Evolutionary conservation across 345 rosid species (phyloP).

Genomic region (Aegle marmelos): DNA sequence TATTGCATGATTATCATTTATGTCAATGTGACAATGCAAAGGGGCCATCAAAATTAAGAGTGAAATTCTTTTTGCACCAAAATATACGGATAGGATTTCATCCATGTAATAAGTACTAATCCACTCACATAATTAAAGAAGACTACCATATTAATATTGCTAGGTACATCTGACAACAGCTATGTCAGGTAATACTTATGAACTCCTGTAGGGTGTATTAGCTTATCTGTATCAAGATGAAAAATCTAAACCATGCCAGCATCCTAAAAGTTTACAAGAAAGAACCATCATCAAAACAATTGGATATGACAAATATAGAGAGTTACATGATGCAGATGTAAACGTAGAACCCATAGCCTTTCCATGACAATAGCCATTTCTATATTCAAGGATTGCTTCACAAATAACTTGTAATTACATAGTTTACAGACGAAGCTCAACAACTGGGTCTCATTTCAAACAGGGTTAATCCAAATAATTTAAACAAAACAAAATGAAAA

Average conservation of each 20-base stretch:
- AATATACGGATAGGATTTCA: too few species aligned
- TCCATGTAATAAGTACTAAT: too few species aligned
- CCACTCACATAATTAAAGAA: too few species aligned
- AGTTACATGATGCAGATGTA: not conserved
- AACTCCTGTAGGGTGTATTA: too few species aligned
- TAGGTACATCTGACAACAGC: too few species aligned
- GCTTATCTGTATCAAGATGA: too few species aligned
- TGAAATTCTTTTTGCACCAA: too few species aligned
- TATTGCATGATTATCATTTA: slow-evolving; percentile 5
- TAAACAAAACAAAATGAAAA: slow-evolving; percentile 5
- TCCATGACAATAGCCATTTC: slow-evolving; percentile 95
- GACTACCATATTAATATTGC: too few species aligned
- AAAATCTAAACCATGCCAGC: too few species aligned
- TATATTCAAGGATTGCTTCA: slow-evolving; percentile 93
- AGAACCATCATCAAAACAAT: slow-evolving; percentile 8
- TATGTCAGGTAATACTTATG: too few species aligned
- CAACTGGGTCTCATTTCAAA: slow-evolving; percentile 93
- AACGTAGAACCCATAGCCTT: slow-evolving; percentile 43
- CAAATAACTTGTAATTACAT: slow-evolving; percentile 86
- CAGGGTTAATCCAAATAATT: slow-evolving; percentile 50
- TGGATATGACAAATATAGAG: not conserved
- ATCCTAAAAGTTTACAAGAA: slow-evolving; percentile 7
- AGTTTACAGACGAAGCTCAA: slow-evolving; percentile 85
- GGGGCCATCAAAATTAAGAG: too few species aligned
- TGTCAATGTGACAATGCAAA: too few species aligned